Percentiles rank a stretch among this genome's conserved stretches.
Conservation (phyloP, 805 yeast species). For the Ogataea paradorogensis region DNA sequence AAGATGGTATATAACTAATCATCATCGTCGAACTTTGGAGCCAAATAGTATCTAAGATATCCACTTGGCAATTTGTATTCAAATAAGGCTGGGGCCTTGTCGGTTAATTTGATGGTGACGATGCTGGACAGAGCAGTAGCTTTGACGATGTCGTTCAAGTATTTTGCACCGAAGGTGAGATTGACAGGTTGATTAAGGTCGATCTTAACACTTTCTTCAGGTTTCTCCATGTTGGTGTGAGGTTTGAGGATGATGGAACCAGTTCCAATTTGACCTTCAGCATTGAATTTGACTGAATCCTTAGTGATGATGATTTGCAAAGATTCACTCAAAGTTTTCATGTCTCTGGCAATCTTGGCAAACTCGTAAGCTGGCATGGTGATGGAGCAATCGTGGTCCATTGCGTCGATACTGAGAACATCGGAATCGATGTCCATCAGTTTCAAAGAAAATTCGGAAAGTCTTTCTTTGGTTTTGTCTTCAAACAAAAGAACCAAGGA, state of each 20-base stretch:
- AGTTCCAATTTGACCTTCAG: slow-evolving; percentile 89
- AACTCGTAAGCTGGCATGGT: slow-evolving; percentile 87
- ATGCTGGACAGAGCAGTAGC: slow-evolving; percentile 76
- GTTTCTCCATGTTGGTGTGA: slow-evolving; percentile 72
- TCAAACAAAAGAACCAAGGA: slow-evolving; percentile 79
- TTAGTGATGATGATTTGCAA: slow-evolving; percentile 83
- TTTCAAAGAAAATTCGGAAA: slow-evolving; percentile 86
- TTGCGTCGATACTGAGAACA: slow-evolving; percentile 87
- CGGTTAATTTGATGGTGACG: slow-evolving; percentile 83
- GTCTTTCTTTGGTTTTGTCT: slow-evolving; percentile 85
- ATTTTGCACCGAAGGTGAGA: slow-evolving; percentile 87
- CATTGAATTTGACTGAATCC: slow-evolving; percentile 83
- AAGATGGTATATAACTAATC: slow-evolving; percentile 39
- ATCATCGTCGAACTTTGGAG: slow-evolving; percentile 96
- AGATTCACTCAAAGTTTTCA: slow-evolving; percentile 83
- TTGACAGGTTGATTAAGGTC: slow-evolving; percentile 84
- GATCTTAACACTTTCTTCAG: slow-evolving; percentile 71
- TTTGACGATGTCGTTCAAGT: slow-evolving; percentile 86
- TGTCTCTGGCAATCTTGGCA: slow-evolving; percentile 84
- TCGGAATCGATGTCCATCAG: slow-evolving; percentile 97
- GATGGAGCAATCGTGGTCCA: slow-evolving; percentile 83
- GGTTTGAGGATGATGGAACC: slow-evolving; percentile 89
- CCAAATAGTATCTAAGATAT: slow-evolving; percentile 89
- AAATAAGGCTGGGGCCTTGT: slow-evolving; percentile 89
- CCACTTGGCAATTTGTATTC: slow-evolving; percentile 92